Percentiles rank a stretch among this genome's conserved stretches.
These are phyloP conservation scores for Amanita muscaria DNA, from an alignment of 768 basidiomycete species.

Conservation along the genomic window DNA sequence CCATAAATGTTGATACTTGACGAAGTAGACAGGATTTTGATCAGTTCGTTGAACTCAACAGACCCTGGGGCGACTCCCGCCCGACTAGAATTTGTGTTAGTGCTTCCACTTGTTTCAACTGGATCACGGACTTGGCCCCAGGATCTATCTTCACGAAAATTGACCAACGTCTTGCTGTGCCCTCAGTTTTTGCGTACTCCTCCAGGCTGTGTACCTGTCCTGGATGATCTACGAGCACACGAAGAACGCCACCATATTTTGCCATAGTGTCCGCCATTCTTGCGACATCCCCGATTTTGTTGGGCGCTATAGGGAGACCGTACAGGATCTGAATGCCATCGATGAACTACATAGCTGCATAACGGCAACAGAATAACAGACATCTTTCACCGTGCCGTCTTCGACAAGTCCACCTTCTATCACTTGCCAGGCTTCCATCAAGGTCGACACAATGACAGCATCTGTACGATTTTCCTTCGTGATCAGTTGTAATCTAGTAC, in stretches of 20 bases:
- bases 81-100: conserved; percentile 39
- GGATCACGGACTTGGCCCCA: conserved; percentile 54
- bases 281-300: conserved; percentile 67
- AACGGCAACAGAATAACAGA: conserved; percentile 25
- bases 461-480: conserved; percentile 44
- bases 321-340: conserved; percentile 59
- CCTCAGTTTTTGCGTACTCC: conserved; percentile 40
- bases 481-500: conserved; percentile 57
- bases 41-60: conserved; percentile 43
- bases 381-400: conserved; percentile 73
- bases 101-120: not conserved
- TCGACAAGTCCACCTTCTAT: conserved; percentile 56
- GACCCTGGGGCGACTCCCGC: conserved; percentile 57
- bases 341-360: not conserved
- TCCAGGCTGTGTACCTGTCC: conserved; percentile 62
- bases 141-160: conserved; percentile 77
- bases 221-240: conserved; percentile 69
- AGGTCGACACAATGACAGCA: conserved; percentile 71
- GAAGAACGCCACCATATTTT: conserved; percentile 46
- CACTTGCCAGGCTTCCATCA: conserved; percentile 76
- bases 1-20: conserved; percentile 59
- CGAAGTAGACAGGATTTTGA: conserved; percentile 45
- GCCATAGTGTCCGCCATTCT: conserved; percentile 47
- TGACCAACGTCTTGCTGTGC: conserved; percentile 48
- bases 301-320: conserved; percentile 59